Percentiles rank a stretch among this genome's conserved stretches.
phyloP scores from a whole-genome alignment of 345 rosid species.

The Dipteronia dyeriana region DNA sequence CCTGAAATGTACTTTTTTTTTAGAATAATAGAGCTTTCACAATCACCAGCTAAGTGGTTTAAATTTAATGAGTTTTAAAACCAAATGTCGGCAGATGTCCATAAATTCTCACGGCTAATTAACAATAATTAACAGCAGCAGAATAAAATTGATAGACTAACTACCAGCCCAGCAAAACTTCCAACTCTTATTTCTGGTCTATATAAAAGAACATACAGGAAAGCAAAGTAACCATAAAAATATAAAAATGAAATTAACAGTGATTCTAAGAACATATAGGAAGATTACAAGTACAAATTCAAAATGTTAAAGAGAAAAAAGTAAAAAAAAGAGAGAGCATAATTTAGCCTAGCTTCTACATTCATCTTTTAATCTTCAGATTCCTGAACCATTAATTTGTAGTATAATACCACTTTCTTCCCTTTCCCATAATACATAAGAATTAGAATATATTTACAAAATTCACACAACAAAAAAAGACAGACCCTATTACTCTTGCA shows the following conservation, averaged over 20 bases:
- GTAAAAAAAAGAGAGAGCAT: too few species aligned
- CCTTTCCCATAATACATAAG: neutral
- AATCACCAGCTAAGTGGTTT: neutral
- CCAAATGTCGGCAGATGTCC: too few species aligned
- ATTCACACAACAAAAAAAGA: neutral
- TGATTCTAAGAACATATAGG: too few species aligned
- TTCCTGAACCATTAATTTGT: neutral
- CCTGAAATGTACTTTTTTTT: too few species aligned
- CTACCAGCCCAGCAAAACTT: neutral
- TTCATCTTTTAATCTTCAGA: neutral
- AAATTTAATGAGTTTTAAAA: too few species aligned
- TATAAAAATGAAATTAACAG: neutral
- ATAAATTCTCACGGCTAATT: too few species aligned
- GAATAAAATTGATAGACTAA: too few species aligned
- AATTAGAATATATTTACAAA: neutral
- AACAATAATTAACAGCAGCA: too few species aligned
- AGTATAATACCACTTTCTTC: neutral
- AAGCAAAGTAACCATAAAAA: neutral
- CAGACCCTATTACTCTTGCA: neutral
- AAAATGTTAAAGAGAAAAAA: too few species aligned
- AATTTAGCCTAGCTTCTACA: neutral
- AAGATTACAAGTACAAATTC: too few species aligned
- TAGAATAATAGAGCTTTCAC: neutral
- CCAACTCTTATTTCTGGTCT: neutral
- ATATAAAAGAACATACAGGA: neutral